These are phyloP conservation scores for Pochonia chlamydosporia DNA, from an alignment of 2,329 filamentous ascomycete species.

Conservation along the genomic window DNA sequence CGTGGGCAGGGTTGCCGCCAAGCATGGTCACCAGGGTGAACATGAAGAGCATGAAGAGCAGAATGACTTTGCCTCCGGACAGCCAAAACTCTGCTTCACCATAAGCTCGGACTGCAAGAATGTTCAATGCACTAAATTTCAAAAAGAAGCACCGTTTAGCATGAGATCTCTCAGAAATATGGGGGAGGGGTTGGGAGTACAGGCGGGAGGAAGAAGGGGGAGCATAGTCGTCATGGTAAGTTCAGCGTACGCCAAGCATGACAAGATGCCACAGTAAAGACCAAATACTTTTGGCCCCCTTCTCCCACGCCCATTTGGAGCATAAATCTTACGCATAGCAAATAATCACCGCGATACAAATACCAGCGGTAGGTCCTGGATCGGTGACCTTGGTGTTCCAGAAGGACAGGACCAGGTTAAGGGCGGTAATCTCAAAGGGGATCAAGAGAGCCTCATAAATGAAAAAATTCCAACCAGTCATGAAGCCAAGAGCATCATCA, in stretches of 20 bases:
- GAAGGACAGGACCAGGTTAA: conserved; percentile 36
- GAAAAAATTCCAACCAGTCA: conserved; percentile 39
- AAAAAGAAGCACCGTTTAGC: conserved; percentile 22
- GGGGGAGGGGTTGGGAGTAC: not conserved
- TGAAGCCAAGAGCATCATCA: conserved; percentile 59
- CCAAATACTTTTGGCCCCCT: not conserved
- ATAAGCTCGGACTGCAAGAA: conserved; percentile 60
- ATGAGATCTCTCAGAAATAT: conserved; percentile 12
- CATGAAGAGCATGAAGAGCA: conserved; percentile 61
- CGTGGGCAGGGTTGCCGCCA: conserved; percentile 65
- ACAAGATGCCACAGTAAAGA: no score
- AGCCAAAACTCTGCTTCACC: conserved; percentile 70
- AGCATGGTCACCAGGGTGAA: conserved; percentile 80
- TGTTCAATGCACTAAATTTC: conserved; percentile 46
- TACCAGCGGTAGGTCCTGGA: conserved; percentile 60
- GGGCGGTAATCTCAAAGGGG: conserved; percentile 37
- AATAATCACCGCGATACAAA: conserved; percentile 50
- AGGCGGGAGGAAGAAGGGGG: not conserved
- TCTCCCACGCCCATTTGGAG: conserved; percentile 1
- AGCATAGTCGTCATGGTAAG: not conserved
- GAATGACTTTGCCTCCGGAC: conserved; percentile 56
- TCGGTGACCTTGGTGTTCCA: conserved; percentile 41
- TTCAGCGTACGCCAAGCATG: not conserved
- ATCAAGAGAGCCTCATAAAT: conserved; percentile 38
- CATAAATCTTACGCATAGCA: conserved; percentile 46